Evolutionary conservation across 78 protist species (phyloP), one percentile per base, ranked within the genome.

Genomic region (Acrasis kona): DNA sequence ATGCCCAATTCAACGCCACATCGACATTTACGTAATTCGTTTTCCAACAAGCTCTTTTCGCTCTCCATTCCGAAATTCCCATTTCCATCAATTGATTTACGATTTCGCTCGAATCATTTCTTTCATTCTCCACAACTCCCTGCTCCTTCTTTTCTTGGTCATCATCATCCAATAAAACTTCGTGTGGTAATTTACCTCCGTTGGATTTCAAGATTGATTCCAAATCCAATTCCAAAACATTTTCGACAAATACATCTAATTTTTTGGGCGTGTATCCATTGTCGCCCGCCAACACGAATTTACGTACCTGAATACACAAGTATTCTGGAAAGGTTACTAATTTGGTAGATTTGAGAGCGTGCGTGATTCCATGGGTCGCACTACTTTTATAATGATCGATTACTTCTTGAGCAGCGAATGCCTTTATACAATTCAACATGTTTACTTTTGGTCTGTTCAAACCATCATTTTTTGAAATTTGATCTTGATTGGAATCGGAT

Each of bases 181-280:
- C 31, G 65, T 72, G 40, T 91, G 78, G 70, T 88, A 89, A 19
- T 91, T 72, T 19, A 1, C 12, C 38, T 87, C 91, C 10, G 93
- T 88, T 32, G n/a, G n/a, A n/a, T n/a, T n/a, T n/a, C n/a, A n/a
- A n/a, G n/a, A n/a, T n/a, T n/a, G n/a, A n/a, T n/a, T n/a, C n/a
- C n/a, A n/a, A n/a, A n/a, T n/a, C n/a, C n/a, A n/a, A n/a, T n/a
- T n/a, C n/a, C n/a, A n/a, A n/a, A n/a, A n/a, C n/a, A n/a, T 74
- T 79, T 37, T 41, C 71, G 58, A 93, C 87, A 38, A 0, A 41
- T 4, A 78, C 95, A 57, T 88, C 84, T 27, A 85, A 50, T 81
- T 93, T 93, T 78, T 82, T 77, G 50, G 90, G 89, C 36, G n/a
- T n/a, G n/a, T 28, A 8, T 81, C 91, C 89, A 73, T 12, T 38